These are phyloP conservation scores for Candida glaebosa DNA, from an alignment of 805 yeast genomes.

Conservation along the genomic window DNA sequence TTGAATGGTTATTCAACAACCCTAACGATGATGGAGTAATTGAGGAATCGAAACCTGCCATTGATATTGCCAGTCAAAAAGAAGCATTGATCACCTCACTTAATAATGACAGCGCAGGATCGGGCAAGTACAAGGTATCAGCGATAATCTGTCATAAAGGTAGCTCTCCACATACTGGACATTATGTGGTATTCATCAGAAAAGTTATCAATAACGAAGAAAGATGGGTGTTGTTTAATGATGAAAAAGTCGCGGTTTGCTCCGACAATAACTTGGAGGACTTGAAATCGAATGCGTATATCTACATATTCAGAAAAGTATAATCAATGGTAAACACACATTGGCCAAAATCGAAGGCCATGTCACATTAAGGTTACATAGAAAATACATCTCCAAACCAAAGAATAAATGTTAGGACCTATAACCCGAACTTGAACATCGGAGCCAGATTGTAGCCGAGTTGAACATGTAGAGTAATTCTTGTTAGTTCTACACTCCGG, in stretches of 20 bases:
- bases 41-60: constrained; percentile 15
- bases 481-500: no score
- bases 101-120: constrained; percentile 10
- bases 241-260: constrained; percentile 76
- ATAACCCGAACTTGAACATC: no score
- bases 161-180: constrained; percentile 85
- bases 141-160: constrained; percentile 89
- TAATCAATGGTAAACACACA: no score
- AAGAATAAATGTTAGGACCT: no score
- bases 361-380: no score
- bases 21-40: constrained; percentile 74
- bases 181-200: constrained; percentile 75
- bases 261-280: constrained; percentile 42
- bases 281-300: constrained; percentile 44
- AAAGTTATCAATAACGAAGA: constrained; percentile 33
- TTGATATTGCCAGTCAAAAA: constrained; percentile 27
- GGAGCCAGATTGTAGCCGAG: no score
- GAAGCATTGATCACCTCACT: constrained; percentile 14
- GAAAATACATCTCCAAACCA: no score
- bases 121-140: constrained; percentile 45
- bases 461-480: no score
- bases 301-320: constrained; percentile 38
- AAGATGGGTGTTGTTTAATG: constrained; percentile 80
- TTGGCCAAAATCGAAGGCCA: no score
- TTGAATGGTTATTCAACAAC: constrained; percentile 86